phyloP scores from a whole-genome alignment of 805 yeast species.

The Teunomyces funiuensis region DNA sequence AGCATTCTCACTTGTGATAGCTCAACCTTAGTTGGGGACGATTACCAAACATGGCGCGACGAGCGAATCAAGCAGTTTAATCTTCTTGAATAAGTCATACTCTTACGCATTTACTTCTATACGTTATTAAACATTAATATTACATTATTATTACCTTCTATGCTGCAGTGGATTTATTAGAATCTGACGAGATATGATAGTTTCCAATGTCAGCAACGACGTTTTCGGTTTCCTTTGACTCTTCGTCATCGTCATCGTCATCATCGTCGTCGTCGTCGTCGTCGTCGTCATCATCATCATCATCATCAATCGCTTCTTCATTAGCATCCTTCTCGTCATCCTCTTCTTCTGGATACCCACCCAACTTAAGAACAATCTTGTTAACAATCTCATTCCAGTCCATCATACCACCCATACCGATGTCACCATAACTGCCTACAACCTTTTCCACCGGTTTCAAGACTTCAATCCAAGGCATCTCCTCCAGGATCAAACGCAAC shows the following conservation, averaged over 20 bases:
- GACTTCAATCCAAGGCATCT: conserved; percentile 95
- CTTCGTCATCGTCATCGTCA: conserved; percentile 45
- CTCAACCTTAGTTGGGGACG: conserved; percentile 41
- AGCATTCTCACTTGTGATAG: conserved; percentile 31
- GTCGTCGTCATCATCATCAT: conserved; percentile 34
- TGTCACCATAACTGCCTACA: conserved; percentile 89
- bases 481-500: conserved; percentile 71
- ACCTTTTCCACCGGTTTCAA: conserved; percentile 94
- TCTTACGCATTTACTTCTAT: not conserved
- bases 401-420: conserved; percentile 99
- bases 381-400: conserved; percentile 95
- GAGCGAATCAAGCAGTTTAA: conserved; percentile 29
- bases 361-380: conserved; percentile 69
- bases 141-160: conserved; percentile 3
- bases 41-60: conserved; percentile 40
- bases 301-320: conserved; percentile 34
- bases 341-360: conserved; percentile 49
- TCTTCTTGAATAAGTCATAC: not conserved
- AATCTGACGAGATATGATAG: conserved; percentile 3
- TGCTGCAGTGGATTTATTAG: not conserved
- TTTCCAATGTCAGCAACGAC: conserved; percentile 10
- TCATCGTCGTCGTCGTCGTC: conserved; percentile 48
- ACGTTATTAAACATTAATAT: conserved; percentile 2
- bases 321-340: conserved; percentile 51
- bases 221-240: conserved; percentile 6